Base-by-base conservation (phyloP, 257 asterid species). In the Sherardia arvensis region DNA sequence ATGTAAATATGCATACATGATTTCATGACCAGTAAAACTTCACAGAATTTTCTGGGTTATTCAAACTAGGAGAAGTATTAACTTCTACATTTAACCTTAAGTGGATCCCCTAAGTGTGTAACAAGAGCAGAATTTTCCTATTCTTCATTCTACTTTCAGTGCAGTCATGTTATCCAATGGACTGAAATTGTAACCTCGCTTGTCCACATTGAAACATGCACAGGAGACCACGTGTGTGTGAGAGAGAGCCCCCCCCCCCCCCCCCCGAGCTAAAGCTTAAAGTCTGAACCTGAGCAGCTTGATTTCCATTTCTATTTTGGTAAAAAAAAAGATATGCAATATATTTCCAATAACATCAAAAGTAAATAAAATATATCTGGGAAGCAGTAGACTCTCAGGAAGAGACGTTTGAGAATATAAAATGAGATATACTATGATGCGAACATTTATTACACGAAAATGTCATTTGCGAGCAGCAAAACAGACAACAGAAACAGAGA, bases 401-500 rank as follows among this genome's bases (percentile, higher is more conserved):
- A 55, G 57, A 40, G 45, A 33, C 45, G 27, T n/a, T 27, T 40
- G 7, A 25, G 29, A 47, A 26, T 53, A 33, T 10, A 30, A 12
- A n/a, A 26, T 20, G 45, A 45, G 60, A 58, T 53, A 59, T n/a
- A 12, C 59, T 27, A 23, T 10, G 29, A 40, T 27, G 11, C 11
- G 22, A 18, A 11, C 25, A 22, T 22, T 14, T 8, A 26, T 11
- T 3, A 28, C 30, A 33, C 34, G 57, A 64, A n/a, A 32, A 48
- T 9, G 3, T 8, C 40, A 53, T 4, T 20, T 30, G 69, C 32
- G 30, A 66, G 53, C 30, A 29, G n/a, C n/a, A 29, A 64, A 22
- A n/a, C n/a, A 60, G 11, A 22, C 45, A 55, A 18, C 56, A 53
- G 29, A 68, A 51, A 68, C 30, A 73, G 61, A 65, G 59, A 62